Conservation (phyloP, 176 grass and related monocot genomes). For the Chrysopogon serrulatus region DNA sequence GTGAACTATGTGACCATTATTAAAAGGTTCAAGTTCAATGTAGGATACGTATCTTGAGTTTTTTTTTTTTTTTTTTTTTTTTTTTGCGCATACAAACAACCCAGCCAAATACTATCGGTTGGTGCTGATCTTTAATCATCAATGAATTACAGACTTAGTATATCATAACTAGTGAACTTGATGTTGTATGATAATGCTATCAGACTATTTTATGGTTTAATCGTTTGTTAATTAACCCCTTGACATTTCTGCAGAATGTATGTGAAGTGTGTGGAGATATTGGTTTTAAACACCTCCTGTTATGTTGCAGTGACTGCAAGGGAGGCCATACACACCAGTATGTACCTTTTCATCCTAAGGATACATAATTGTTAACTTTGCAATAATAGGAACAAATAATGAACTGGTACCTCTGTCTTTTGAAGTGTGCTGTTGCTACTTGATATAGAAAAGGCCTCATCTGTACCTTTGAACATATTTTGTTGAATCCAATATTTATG, state of each 20-base stretch:
- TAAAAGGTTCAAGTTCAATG: background rate
- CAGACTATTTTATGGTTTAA: background rate
- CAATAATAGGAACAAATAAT: background rate
- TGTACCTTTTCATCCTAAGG: conserved; percentile 4
- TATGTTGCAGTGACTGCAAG: conserved; percentile 25
- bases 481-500: conserved; percentile 4
- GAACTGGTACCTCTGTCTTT: background rate
- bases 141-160: background rate
- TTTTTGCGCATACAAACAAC: background rate
- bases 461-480: conserved; percentile 1
- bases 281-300: conserved; percentile 22
- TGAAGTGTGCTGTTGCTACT: background rate
- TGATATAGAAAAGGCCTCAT: background rate
- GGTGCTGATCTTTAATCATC: background rate
- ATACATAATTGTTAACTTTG: background rate
- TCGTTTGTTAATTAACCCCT: background rate
- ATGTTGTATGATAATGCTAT: background rate
- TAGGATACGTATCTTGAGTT: background rate
- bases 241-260: conserved; percentile 27
- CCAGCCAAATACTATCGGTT: background rate
- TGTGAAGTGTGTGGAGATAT: conserved; percentile 33
- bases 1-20: background rate
- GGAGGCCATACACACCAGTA: conserved; percentile 24
- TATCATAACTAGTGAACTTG: background rate
- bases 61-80: no score